Conservation (phyloP, 805 yeast species). For the Monosporozyma servazzii region DNA sequence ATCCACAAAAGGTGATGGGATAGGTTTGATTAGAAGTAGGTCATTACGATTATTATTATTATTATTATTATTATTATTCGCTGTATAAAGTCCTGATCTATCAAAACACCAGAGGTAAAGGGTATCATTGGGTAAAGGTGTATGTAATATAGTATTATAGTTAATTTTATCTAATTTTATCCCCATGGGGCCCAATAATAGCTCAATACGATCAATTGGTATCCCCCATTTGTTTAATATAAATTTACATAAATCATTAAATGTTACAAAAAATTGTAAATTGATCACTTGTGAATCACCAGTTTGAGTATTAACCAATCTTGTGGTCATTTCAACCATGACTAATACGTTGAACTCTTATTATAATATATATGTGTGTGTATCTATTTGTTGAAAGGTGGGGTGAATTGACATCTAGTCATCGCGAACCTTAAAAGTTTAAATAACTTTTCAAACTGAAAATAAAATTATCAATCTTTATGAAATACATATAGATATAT, state of each 20-base stretch:
- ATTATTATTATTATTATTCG: too few relatives aligned
- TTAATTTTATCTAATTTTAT: not conserved
- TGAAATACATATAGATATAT: too few relatives aligned
- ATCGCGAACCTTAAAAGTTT: not conserved
- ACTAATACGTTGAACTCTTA: not conserved
- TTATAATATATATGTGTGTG: not conserved
- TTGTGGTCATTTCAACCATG: constrained; percentile 3
- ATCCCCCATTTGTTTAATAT: constrained; percentile 32
- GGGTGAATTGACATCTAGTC: not conserved
- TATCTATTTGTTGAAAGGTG: not conserved
- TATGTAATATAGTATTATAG: not conserved
- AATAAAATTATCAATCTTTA: too few relatives aligned
- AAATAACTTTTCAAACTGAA: not conserved
- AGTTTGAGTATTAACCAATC: constrained; percentile 36
- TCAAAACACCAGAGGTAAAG: not conserved
- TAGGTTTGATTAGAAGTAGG: not conserved
- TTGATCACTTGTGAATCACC: constrained; percentile 34
- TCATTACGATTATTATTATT: not conserved
- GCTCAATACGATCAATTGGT: not conserved
- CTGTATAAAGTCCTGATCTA: not conserved
- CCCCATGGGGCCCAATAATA: not conserved
- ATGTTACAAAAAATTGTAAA: constrained; percentile 32
- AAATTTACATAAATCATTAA: constrained; percentile 37
- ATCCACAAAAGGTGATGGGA: not conserved
- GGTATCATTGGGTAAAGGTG: not conserved